Base-by-base conservation (phyloP, 2,329 filamentous ascomycete species). In the Diaporthe ilicicola region DNA sequence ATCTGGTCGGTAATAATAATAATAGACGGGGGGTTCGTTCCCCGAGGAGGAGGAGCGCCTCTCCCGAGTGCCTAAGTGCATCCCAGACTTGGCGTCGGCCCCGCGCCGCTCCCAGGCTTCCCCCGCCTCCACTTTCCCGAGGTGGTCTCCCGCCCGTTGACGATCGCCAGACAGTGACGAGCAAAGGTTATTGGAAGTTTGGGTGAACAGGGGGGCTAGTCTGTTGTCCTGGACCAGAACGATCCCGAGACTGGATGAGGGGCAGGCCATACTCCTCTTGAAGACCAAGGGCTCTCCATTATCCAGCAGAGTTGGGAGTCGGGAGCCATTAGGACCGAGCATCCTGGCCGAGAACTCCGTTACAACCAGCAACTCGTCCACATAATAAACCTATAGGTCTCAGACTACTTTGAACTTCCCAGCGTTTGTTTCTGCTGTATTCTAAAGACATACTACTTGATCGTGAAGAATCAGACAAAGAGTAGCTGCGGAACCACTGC, bases 91-190 rank as follows among this genome's bases (percentile, higher is more conserved):
- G 9, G 59, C 19, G 13, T 62, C 59, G 59, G 59, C 59, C 59
- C 59, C 59, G 59, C 59, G 59, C 59, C 24, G 29, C 24, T 12
- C 55, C 37, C 15, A 22, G 42, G n/a, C 42, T 48, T 62, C 9
- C 59, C 59, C 59, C 59, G 59, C 59, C 59, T 62, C 59, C 59
- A 62, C 59, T 42, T 29, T 62, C 7, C 59, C 59, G 56, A 46
- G 55, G 39, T 22, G 9, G 39, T 2, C 17, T 32, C 39, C 56
- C 56, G 56, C 19, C 27, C 27, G 19, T 19, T 32, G 56, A 19
- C 44, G 56, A 62, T 34, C 4, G 39, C 56, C 27, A 24, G 42
- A 17, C 29, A 24, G 2, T 34, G 59, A 24, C 13, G 1, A 62
- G 27, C 42, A 6, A 34, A 9, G 29, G 34, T 34, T 19, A 62